A percentile compares a stretch with the other conserved stretches of the same genome.
These are phyloP conservation scores for Medicago lupulina DNA, from an alignment of 306 rosid genomes.

Conservation along the genomic window DNA sequence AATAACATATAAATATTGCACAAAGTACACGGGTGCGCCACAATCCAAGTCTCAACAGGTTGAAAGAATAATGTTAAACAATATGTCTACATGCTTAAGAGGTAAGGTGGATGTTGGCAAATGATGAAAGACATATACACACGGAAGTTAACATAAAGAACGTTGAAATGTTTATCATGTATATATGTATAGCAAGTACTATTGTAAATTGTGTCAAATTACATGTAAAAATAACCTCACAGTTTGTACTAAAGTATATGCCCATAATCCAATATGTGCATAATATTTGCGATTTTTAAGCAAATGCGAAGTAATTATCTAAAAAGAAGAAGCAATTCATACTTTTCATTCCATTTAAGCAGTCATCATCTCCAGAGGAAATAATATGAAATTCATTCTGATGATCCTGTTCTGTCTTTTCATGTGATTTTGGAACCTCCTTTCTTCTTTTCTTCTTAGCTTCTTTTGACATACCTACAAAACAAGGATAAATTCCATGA, in stretches of 20 bases:
- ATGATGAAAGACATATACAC: background rate
- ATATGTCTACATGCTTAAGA: too few species aligned
- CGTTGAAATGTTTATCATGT: conserved; percentile 12
- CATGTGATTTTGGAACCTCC: conserved; percentile 44
- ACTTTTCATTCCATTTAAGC: conserved; percentile 64
- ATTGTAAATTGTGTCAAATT: conserved; percentile 8
- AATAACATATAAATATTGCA: background rate
- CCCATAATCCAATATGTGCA: too few species aligned
- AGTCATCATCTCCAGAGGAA: conserved; percentile 52
- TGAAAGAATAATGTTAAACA: background rate
- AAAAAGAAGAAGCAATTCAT: conserved; percentile 31
- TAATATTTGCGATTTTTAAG: too few species aligned
- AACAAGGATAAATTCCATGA: conserved; percentile 7
- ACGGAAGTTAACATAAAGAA: background rate
- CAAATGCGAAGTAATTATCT: too few species aligned
- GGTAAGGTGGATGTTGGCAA: too few species aligned
- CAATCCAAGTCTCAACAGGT: conserved; percentile 2
- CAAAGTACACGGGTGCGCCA: background rate
- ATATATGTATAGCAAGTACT: background rate
- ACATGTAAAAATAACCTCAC: background rate
- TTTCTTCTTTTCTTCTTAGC: conserved; percentile 53
- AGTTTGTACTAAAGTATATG: too few species aligned
- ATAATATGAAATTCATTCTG: conserved; percentile 46
- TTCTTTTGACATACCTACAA: conserved; percentile 66
- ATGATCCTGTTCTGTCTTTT: conserved; percentile 37